Conservation (phyloP, 2,329 filamentous ascomycete species). For the Coniochaeta prunicola region DNA sequence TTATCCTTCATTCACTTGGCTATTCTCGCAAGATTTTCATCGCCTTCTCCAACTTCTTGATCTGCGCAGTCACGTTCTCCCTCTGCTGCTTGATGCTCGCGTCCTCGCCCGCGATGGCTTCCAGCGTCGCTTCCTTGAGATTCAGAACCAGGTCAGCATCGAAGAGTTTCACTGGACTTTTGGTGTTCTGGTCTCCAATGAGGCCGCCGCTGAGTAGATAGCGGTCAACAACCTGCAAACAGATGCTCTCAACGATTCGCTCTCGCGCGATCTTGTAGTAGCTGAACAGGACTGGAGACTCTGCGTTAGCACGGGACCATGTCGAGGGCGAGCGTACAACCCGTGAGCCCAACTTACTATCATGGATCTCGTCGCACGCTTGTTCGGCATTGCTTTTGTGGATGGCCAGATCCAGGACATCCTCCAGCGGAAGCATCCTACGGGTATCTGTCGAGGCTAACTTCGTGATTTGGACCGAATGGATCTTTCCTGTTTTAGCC, state of each 20-base stretch:
- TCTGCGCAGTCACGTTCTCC: conserved; percentile 33
- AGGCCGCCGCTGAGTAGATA: conserved; percentile 33
- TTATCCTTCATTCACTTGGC: not conserved
- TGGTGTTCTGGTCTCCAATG: conserved; percentile 18
- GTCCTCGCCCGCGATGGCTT: conserved; percentile 53
- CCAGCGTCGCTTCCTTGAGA: conserved; percentile 40
- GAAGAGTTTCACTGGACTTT: conserved; percentile 46
- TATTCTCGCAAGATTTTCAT: conserved; percentile 12
- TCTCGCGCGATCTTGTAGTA: conserved; percentile 57
- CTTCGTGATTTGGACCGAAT: no score
- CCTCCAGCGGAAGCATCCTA: not conserved
- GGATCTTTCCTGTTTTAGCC: not conserved
- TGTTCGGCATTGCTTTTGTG: conserved; percentile 13
- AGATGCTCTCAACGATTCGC: conserved; percentile 57
- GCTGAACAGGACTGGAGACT: conserved; percentile 34
- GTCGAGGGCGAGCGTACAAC: no score
- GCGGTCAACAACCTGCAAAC: conserved; percentile 48
- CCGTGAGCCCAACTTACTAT: conserved; percentile 22
- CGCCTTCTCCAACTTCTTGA: conserved; percentile 34
- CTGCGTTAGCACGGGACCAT: no score
- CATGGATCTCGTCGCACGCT: conserved; percentile 43
- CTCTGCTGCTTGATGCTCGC: conserved; percentile 29
- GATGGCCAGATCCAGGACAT: not conserved
- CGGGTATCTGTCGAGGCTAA: no score
- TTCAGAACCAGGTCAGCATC: conserved; percentile 40